phyloP scores from a whole-genome alignment of 164 flowering plant species.

The Magnolia officinalis region DNA sequence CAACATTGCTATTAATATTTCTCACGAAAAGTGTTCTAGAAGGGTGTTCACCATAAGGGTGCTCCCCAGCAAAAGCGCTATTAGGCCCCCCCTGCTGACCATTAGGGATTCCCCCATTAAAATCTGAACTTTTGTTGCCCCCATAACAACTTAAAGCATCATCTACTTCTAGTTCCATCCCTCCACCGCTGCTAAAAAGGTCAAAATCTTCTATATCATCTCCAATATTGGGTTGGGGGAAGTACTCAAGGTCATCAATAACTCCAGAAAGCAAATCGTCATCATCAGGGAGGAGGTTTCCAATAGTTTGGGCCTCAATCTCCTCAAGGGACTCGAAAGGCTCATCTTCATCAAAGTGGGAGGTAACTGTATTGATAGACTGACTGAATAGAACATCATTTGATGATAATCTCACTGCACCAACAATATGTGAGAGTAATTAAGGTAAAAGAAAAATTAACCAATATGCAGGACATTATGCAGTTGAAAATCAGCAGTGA shows the following conservation, averaged over 20 bases:
- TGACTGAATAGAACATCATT: conserved; percentile 33
- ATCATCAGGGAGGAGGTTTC: conserved; percentile 75
- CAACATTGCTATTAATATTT: conserved; percentile 68
- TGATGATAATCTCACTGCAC: conserved; percentile 51
- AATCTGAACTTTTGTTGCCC: conserved; percentile 24
- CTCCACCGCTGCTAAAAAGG: conserved; percentile 55
- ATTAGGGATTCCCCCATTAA: conserved; percentile 21
- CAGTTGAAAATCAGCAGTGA: background rate
- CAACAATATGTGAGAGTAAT: background rate
- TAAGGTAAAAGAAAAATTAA: background rate
- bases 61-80: conserved; percentile 38
- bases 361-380: conserved; percentile 33
- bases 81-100: conserved; percentile 26
- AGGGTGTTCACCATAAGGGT: conserved; percentile 58
- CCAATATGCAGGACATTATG: background rate
- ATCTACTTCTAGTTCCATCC: conserved; percentile 66
- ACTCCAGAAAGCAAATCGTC: conserved; percentile 64
- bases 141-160: conserved; percentile 19
- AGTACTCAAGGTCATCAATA: conserved; percentile 37
- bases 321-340: conserved; percentile 64
- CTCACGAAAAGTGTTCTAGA: conserved; percentile 78
- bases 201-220: conserved; percentile 60
- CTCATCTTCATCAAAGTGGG: conserved; percentile 52
- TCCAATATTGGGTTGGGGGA: conserved; percentile 19
- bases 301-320: conserved; percentile 75